Base-by-base conservation (phyloP, 805 yeast species). In the Lachancea sp. region DNA sequence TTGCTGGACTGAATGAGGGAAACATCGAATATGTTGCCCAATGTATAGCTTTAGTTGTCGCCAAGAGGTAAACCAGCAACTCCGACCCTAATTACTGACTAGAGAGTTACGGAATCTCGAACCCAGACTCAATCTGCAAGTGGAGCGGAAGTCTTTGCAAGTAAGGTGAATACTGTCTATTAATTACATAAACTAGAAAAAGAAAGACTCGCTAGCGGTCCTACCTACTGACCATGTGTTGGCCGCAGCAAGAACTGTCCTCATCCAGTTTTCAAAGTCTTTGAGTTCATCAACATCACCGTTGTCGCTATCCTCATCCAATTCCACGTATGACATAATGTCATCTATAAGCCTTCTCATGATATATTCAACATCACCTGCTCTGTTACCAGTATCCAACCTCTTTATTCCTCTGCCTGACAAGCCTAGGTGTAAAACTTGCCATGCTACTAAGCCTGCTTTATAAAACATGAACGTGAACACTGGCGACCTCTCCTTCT, bases 1-100 rank as follows among this genome's bases (percentile, higher is more conserved):
- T 37, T 37, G 35, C 40, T 16, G 40, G 40, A 23, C 35, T 37
- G 25, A 37, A 37, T 37, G 35, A 28, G 25, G 21, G 28, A 16
- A 37, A 37, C 26, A 18, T 24, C 13, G 26, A 24, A 8, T 37
- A 37, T 37, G 34, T 37, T 37, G 40, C 40, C 23, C 21, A 26
- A 29, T 37, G 40, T 33, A 26, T 37, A 17, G 35, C 40, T 13
- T 28, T 20, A 23, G 25, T 23, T 8, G 25, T 23, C 11, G 8
- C 25, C 11, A 23, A 23, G 11, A 23, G 25, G 25, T 23, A 11
- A 23, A 8, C 8, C 11, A 8, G 11, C 11, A 11, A 8, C 25
- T 23, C 11, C 8, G 11, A 23, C 11, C n/a, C n/a, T n/a, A n/a
- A n/a, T n/a, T n/a, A n/a, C n/a, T n/a, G n/a, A n/a, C n/a, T n/a